Evolutionary conservation across 352 stramenopile genomes (phyloP), one percentile per base, ranked within the genome.

Genomic region (Phytopythium mirpurense): DNA sequence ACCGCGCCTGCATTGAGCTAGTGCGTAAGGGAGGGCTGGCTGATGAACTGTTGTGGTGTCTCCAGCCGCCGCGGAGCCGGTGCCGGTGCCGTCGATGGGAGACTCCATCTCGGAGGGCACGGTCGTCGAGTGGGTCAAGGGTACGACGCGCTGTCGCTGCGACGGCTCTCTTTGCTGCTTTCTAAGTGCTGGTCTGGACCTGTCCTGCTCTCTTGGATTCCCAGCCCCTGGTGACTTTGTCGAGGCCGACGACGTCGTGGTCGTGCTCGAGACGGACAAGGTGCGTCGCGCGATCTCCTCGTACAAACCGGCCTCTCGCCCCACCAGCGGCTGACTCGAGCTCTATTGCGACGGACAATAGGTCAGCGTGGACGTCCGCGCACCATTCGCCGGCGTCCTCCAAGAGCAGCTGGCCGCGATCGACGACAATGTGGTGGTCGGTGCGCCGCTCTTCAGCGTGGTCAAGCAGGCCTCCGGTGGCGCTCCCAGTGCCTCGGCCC

Each of bases 181-280:
- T n/a, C n/a, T n/a, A n/a, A n/a, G n/a, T n/a, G n/a, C n/a, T n/a
- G n/a, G n/a, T n/a, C n/a, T n/a, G n/a, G n/a, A n/a, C n/a, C n/a
- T n/a, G n/a, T n/a, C n/a, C n/a, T n/a, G n/a, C n/a, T n/a, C n/a
- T n/a, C n/a, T n/a, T n/a, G n/a, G 37, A 21, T 53, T 6, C 60
- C 46, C 54, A 80, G 76, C 77, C 14, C 76, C 90, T 6, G 97
- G 97, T 38, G 96, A 99, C 56, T 95, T 85, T 35, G 88, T 99
- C 32, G 72, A 95, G 27, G 80, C 76, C 7, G 96, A 99, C 70
- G 96, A 99, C 41, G 96, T 99, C 29, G 90, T 99, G 15, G 86
- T 98, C 16, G 88, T 98, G 8, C 67, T 99, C 10, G 97, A 99
- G 80, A 99, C 97, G 6, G 97, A 99, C 72, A 99, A 99, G 81